A percentile compares a stretch with the other conserved stretches of the same genome.
These are phyloP conservation scores for Naganishia sp. DNA, from an alignment of 1,284 basidiomycete species.

Conservation along the genomic window DNA sequence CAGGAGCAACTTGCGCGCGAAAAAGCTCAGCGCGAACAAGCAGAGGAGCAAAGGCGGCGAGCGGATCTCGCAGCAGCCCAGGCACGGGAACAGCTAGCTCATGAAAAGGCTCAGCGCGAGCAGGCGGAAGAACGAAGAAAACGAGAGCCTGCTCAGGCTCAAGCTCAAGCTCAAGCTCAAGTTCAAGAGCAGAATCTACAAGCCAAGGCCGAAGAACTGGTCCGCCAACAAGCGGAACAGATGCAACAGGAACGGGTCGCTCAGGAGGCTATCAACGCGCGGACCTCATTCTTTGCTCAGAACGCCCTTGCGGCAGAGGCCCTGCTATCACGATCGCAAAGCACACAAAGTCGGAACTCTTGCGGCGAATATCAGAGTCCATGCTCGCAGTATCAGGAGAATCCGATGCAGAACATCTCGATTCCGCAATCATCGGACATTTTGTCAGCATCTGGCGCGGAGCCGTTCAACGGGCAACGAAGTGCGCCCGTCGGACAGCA, in stretches of 20 bases:
- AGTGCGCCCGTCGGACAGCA: background rate
- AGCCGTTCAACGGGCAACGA: background rate
- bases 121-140: background rate
- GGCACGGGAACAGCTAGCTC: background rate
- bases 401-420: background rate
- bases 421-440: background rate
- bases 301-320: background rate
- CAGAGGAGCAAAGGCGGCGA: background rate
- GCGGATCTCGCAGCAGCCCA: background rate
- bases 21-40: slow-evolving; percentile 1
- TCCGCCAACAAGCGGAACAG: background rate
- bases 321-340: background rate
- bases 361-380: background rate
- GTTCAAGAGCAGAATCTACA: background rate
- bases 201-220: background rate
- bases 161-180: background rate
- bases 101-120: background rate
- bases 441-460: background rate
- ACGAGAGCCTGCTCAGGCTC: background rate
- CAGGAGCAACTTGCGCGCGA: background rate
- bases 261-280: background rate
- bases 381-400: background rate
- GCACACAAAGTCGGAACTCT: background rate
- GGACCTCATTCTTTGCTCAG: too few species aligned
- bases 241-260: background rate